Conservation (phyloP, 139 green algal species). For the Picochlorum sp. region DNA sequence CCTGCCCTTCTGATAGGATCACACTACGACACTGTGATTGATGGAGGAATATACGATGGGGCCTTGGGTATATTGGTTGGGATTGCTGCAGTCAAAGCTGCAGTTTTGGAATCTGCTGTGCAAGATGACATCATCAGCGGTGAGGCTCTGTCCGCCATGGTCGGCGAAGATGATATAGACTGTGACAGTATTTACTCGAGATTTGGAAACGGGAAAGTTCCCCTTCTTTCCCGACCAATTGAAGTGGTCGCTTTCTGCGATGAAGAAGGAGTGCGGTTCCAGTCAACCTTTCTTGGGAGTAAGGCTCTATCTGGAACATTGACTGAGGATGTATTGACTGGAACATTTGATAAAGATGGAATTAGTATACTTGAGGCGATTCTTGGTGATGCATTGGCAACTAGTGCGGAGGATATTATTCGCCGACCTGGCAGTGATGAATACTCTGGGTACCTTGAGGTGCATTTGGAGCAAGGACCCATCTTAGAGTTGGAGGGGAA, state of each 20-base stretch:
- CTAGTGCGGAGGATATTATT: constrained; percentile 18
- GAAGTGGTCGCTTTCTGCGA: constrained; percentile 82
- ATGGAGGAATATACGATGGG: constrained; percentile 84
- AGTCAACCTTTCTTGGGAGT: constrained; percentile 85
- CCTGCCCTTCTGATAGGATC: constrained; percentile 64
- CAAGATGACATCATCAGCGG: not conserved
- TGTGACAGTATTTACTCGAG: constrained; percentile 19
- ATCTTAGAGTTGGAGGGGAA: constrained; percentile 54
- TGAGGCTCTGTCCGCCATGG: too few relatives aligned
- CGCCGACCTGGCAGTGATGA: not conserved
- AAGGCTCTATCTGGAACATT: constrained; percentile 60
- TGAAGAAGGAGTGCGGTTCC: constrained; percentile 87
- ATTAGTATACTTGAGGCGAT: constrained; percentile 46
- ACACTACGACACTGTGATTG: constrained; percentile 89
- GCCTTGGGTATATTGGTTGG: constrained; percentile 71
- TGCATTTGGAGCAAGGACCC: constrained; percentile 93
- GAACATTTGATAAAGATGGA: constrained; percentile 39
- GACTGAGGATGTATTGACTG: constrained; percentile 38
- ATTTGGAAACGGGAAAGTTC: constrained; percentile 10
- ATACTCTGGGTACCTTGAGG: constrained; percentile 70
- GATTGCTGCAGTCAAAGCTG: constrained; percentile 69
- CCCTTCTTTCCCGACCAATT: constrained; percentile 20
- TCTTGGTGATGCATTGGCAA: constrained; percentile 26
- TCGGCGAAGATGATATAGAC: constrained; percentile 8
- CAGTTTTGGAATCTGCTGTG: constrained; percentile 29